phyloP scores from a whole-genome alignment of 768 basidiomycete genomes.

The Mrakia blollopis region DNA sequence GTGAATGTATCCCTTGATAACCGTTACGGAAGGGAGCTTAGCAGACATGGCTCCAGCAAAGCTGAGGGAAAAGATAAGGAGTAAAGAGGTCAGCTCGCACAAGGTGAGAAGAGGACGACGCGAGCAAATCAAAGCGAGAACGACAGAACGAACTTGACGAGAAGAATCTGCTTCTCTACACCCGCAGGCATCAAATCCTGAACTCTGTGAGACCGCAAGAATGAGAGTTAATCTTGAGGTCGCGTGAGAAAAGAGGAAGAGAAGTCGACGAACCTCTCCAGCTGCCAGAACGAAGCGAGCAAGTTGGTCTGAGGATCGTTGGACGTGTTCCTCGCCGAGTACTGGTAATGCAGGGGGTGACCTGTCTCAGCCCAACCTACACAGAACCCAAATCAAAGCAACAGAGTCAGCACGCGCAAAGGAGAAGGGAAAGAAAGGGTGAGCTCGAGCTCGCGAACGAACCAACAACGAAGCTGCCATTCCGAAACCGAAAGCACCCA shows the following conservation, averaged over 20 bases:
- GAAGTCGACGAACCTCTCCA: conserved; percentile 24
- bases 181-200: conserved; percentile 28
- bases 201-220: background rate
- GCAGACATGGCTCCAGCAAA: conserved; percentile 30
- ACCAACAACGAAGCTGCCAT: background rate
- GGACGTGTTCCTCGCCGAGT: conserved; percentile 23
- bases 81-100: background rate
- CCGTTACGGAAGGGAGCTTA: conserved; percentile 12
- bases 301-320: conserved; percentile 25
- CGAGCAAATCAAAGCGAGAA: background rate
- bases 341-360: conserved; percentile 31
- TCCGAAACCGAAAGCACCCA: background rate
- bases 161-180: conserved; percentile 32
- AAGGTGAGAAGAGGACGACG: background rate
- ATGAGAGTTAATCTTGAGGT: background rate
- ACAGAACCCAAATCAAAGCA: background rate
- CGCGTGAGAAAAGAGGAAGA: background rate
- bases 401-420: background rate
- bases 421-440: background rate
- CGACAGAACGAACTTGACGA: conserved; percentile 23
- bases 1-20: conserved; percentile 29
- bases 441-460: conserved; percentile 3
- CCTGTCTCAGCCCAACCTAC: conserved; percentile 31
- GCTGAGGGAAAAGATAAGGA: conserved; percentile 6
- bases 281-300: conserved; percentile 28